Evolutionary conservation across 129 eudicot species (phyloP), one percentile per base, ranked within the genome.

Genomic region (Helianthus tuberosus): DNA sequence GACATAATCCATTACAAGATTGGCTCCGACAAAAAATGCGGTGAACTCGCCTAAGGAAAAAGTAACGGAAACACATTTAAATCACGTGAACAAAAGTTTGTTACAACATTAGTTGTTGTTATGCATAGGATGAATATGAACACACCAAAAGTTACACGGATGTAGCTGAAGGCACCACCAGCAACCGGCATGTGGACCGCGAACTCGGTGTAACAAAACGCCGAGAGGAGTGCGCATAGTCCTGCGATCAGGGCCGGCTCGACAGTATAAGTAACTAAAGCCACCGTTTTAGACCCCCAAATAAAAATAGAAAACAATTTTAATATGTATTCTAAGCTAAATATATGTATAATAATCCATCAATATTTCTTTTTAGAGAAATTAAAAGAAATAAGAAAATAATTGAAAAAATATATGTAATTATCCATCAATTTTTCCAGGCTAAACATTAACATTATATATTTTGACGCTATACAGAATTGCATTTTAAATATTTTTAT

Each of bases 161-260:
- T 87, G 83, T 91, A 94, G 83, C 97, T 90, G 69, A 94, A 94
- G 60, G 99, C 97, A 43, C 99, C 99, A 62, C 99, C 98, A 60
- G 99, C 99, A 8, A 94, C 93, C 32, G 99, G 99, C 91, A 94
- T 83, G 64, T 94, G 93, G 44, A 94, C 99, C 59, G 99, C 99
- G 69, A 94, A 94, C 54, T 94, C 99, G 6, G 99, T 91, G 85
- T 94, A 94, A 79, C 99, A 94, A 68, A 94, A 91, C 32, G 99
- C 96, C 15, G 99, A 94, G 60, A 94, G 89, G 2, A 94, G 94
- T 1, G 99, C 97, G 52, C 90, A 89, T 50, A 94, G 57, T 8
- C 97, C 99, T 11, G 99, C 97, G 80, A 94, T 82, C 47, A 43
- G 10, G 10, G 47, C 11, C 4, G 47, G 47, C 47, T 43, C 47